Evolutionary conservation across 2,329 filamentous ascomycete species (phyloP).

Genomic region (Botryosphaeria dothidea): DNA sequence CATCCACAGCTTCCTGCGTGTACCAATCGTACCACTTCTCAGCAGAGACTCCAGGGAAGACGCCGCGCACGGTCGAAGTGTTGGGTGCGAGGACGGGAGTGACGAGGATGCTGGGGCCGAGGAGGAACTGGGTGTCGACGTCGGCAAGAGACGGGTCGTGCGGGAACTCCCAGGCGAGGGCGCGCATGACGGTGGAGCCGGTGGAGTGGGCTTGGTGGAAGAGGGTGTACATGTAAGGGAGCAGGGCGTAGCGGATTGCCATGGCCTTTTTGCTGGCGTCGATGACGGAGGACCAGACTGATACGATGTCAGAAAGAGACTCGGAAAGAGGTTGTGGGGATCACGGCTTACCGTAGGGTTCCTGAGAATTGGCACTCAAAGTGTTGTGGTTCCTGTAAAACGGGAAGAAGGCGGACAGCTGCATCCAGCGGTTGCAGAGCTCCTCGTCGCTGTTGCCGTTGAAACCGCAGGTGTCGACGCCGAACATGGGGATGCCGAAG

Average conservation of each 20-base stretch:
- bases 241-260: slow-evolving; percentile 67
- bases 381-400: slow-evolving; percentile 79
- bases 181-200: slow-evolving; percentile 71
- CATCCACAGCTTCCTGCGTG: slow-evolving; percentile 59
- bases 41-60: slow-evolving; percentile 67
- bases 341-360: slow-evolving; percentile 59
- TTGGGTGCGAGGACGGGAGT: slow-evolving; percentile 67
- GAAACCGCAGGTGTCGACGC: slow-evolving; percentile 65
- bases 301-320: slow-evolving; percentile 24
- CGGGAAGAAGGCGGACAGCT: slow-evolving; percentile 71
- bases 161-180: slow-evolving; percentile 73
- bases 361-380: slow-evolving; percentile 62
- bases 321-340: not conserved
- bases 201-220: slow-evolving; percentile 66
- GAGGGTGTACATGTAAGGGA: slow-evolving; percentile 76
- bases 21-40: slow-evolving; percentile 81
- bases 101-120: slow-evolving; percentile 66
- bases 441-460: slow-evolving; percentile 66
- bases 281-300: slow-evolving; percentile 64
- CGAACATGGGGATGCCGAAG: slow-evolving; percentile 77
- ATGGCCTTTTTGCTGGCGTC: slow-evolving; percentile 67
- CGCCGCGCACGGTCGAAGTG: slow-evolving; percentile 61
- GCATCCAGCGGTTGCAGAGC: slow-evolving; percentile 74
- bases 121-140: slow-evolving; percentile 72
- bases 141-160: slow-evolving; percentile 66